Base-by-base conservation (phyloP, 805 yeast genomes). In the Limtongozyma cylindracea region DNA sequence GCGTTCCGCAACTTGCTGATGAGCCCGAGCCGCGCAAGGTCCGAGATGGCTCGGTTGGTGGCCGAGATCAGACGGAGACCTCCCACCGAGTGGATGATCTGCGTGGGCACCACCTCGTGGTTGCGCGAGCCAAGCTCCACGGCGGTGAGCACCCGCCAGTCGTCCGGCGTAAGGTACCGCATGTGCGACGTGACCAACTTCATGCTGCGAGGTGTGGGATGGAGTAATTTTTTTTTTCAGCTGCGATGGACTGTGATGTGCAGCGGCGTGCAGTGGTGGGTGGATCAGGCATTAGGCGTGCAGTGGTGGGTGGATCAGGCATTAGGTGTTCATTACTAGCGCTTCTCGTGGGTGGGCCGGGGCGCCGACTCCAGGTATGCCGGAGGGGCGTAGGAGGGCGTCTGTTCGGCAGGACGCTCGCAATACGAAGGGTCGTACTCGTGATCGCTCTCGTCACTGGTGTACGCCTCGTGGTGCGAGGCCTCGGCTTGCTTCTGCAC, bases 51-150 rank as follows among this genome's bases (percentile, higher is more conserved):
- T 34, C 76, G 57, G 35, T 69, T 68, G 1, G 91, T 74, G 13
- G 72, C 70, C 2, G 91, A 64, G 5, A 64, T 61, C 11, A 78
- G 65, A 31, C 73, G 61, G 35, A 80, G 42, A 3, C 78, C 76
- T 9, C 92, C 76, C 16, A 80, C 48, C 29, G 72, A 72, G 29
- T 68, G 73, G 24, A 88, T 80, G 48, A 88, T 47, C 18, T 58
- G 55, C 0, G 91, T 76, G 11, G 99, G 99, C 12, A 88, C 96
- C 25, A 88, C 63, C 39, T 84, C 94, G 45, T 88, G 98, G 43
- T 74, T 84, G 29, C 74, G 58, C 2, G 95, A 70, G 8, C 96
- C 98, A 41, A 61, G 55, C 40, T 88, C 96, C 11, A 74, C 73
- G 1, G 93, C 95, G 25, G 55, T 70, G 20, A 88, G 62, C 7